Evolutionary conservation across 2,329 filamentous ascomycete genomes (phyloP).

Genomic region (Xylariaceae sp.): DNA sequence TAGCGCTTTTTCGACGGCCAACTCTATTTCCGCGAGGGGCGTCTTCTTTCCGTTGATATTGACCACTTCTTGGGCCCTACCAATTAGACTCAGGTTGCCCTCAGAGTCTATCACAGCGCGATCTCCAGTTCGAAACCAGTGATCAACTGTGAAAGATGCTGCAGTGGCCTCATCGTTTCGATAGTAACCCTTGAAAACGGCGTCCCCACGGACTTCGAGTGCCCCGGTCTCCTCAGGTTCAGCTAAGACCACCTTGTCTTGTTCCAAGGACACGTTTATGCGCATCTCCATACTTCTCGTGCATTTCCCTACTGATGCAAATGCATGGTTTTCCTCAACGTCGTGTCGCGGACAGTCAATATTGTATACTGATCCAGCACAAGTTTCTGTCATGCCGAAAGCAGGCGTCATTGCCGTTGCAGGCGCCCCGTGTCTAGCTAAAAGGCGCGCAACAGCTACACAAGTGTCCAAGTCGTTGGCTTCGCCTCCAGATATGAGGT

Average conservation of each 20-base stretch:
- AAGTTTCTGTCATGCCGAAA: slow-evolving; percentile 52
- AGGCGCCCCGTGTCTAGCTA: slow-evolving; percentile 31
- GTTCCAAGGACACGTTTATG: slow-evolving; percentile 19
- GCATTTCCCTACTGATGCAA: slow-evolving; percentile 37
- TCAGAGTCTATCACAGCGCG: slow-evolving; percentile 2
- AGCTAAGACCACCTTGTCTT: slow-evolving; percentile 11
- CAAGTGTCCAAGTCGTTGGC: slow-evolving; percentile 37
- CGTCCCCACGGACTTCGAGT: slow-evolving; percentile 54
- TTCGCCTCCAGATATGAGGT: slow-evolving; percentile 1
- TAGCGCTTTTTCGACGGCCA: slow-evolving; percentile 33
- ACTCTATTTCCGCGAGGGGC: slow-evolving; percentile 35
- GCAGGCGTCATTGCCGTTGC: slow-evolving; percentile 36
- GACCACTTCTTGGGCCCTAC: slow-evolving; percentile 40
- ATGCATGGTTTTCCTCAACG: slow-evolving; percentile 10
- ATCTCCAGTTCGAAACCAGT: slow-evolving; percentile 43
- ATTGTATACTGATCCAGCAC: slow-evolving; percentile 45
- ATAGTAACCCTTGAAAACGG: slow-evolving; percentile 64
- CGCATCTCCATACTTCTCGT: slow-evolving; percentile 32
- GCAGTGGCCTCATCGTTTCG: slow-evolving; percentile 35
- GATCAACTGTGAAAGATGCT: slow-evolving; percentile 50
- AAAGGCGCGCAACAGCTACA: slow-evolving; percentile 20
- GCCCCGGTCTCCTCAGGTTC: slow-evolving; percentile 42
- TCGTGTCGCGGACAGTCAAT: slow-evolving; percentile 39
- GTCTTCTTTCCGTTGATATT: slow-evolving; percentile 47
- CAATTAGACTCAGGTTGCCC: slow-evolving; percentile 34